Percentiles rank a stretch among this genome's conserved stretches.
Conservation (phyloP, 2,329 filamentous ascomycete genomes). For the Westerdykella sp. region DNA sequence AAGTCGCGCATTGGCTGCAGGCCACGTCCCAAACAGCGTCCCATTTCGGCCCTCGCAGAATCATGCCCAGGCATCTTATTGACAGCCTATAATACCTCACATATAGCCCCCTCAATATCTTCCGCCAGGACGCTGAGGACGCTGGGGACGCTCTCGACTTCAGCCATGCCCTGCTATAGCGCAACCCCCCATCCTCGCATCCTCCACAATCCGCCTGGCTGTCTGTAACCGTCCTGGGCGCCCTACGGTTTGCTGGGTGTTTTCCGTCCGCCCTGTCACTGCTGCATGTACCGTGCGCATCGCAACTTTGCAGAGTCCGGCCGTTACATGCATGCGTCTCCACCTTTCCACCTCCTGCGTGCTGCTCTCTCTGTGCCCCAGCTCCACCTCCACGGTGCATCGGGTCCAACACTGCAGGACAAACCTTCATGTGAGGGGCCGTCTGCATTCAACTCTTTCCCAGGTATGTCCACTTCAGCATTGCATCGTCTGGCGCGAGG, state of each 20-base stretch:
- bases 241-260: neutral
- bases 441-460: constrained; percentile 29
- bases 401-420: neutral
- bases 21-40: constrained; percentile 1
- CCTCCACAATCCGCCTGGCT: neutral
- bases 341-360: constrained; percentile 6
- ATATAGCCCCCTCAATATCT: constrained; percentile 23
- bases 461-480: constrained; percentile 43
- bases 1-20: constrained; percentile 8
- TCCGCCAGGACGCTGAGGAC: constrained; percentile 5
- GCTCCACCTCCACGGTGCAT: neutral
- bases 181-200: constrained; percentile 10
- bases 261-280: neutral
- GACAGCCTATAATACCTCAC: constrained; percentile 23
- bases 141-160: constrained; percentile 7
- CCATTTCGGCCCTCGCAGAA: constrained; percentile 9
- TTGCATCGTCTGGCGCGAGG: constrained; percentile 33
- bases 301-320: constrained; percentile 5
- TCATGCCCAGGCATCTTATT: constrained; percentile 14
- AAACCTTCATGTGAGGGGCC: constrained; percentile 5
- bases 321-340: constrained; percentile 7
- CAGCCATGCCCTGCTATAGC: constrained; percentile 19
- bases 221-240: neutral
- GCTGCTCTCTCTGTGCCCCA: neutral
- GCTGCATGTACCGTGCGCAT: constrained; percentile 5